Conservation (phyloP, 164 flowering plant genomes). For the Litsea cubeba region DNA sequence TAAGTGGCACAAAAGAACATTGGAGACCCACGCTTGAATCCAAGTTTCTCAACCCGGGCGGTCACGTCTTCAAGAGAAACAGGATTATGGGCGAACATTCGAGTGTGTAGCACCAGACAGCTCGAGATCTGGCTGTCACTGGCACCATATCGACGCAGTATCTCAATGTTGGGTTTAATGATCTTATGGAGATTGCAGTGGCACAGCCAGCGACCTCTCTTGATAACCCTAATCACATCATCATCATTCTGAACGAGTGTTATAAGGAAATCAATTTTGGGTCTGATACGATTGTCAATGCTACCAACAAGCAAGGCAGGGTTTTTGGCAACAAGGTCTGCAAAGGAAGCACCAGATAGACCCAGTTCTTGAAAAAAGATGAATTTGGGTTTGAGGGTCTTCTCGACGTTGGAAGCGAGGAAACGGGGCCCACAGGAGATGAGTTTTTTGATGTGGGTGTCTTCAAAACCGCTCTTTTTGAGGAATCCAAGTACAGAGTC, state of each 20-base stretch:
- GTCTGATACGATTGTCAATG: background rate
- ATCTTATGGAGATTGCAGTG: background rate
- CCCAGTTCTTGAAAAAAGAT: conserved; percentile 9
- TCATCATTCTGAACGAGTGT: background rate
- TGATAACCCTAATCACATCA: background rate
- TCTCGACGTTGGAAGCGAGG: background rate
- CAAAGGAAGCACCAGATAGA: conserved; percentile 7
- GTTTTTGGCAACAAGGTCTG: background rate
- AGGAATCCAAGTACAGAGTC: conserved; percentile 5
- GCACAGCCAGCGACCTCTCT: background rate
- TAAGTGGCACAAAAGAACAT: conserved; percentile 5
- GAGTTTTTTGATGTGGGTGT: conserved; percentile 9
- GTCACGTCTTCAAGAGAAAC: background rate
- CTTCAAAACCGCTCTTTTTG: conserved; percentile 11
- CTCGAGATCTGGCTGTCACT: background rate
- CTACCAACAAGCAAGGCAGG: background rate
- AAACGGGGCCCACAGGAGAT: background rate
- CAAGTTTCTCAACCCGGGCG: conserved; percentile 8
- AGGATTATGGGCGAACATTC: background rate
- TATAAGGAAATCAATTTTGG: conserved; percentile 4
- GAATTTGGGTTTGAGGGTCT: conserved; percentile 14
- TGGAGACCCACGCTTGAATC: conserved; percentile 2
- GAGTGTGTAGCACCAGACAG: background rate
- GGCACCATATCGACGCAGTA: conserved; percentile 4
- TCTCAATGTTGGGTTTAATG: conserved; percentile 3